Base-by-base conservation (phyloP, 805 yeast species). In the Kazachstania psychrophila region DNA sequence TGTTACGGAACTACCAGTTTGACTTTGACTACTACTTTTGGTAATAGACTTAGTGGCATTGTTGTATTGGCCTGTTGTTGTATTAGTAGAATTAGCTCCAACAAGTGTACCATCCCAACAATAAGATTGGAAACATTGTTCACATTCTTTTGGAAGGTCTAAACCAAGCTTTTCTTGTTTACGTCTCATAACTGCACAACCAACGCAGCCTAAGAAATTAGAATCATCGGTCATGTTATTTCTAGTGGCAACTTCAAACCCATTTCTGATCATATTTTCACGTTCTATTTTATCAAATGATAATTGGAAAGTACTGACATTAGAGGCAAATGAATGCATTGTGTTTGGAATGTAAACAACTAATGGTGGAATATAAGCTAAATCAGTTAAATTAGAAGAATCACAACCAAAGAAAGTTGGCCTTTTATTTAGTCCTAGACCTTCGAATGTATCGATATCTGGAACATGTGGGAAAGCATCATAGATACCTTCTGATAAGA, bases 381-480 rank as follows among this genome's bases (percentile, higher is more conserved):
- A 63, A 11, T 58, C 62, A 6, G 87, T 75, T 52, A 78, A 61
- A 52, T 81, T 80, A 2, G 61, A 46, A 4, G 82, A 68, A 51
- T 81, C 70, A 60, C 95, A 85, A 20, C 95, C 95, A 56, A 85
- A 86, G 62, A 85, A 85, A 0, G 79, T 68, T 33, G 95, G 94
- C 40, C 62, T 69, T 10, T 77, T 65, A 11, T 84, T 78, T 43
- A 84, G 65, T 38, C 80, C 80, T 44, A 62, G 47, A 40, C 69
- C 67, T 16, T 72, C 52, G 56, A 84, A 80, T 0, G 86, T 70
- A 30, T 68, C 59, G 19, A 55, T 61, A 53, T 75, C 87, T 9
- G 95, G 94, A 37, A 85, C 88, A 46, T 80, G 73, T 6, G 95
- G 94, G 68, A 80, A 82, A 2, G 78, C 65, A 14, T 81, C 71